Evolutionary conservation across 352 stramenopile species (phyloP).

Genomic region (Globisporangium radiosum): DNA sequence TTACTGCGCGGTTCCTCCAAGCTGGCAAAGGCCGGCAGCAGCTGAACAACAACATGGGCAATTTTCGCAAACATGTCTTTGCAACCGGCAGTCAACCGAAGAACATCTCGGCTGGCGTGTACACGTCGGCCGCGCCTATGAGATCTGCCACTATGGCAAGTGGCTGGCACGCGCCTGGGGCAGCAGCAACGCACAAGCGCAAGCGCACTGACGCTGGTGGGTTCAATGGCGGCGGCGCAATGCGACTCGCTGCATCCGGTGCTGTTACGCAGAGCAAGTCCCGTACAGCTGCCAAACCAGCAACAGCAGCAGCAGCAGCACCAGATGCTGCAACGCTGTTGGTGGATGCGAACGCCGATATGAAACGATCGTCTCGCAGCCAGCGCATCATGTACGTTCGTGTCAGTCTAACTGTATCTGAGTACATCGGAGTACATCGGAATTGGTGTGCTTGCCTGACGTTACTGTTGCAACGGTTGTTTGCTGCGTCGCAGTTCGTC

Average conservation of each 20-base stretch:
- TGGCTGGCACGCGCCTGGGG: conserved; percentile 13
- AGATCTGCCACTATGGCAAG: conserved; percentile 1
- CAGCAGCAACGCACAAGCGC: conserved; percentile 30
- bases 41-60: conserved; percentile 66
- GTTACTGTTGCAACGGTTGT: background rate
- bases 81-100: conserved; percentile 42
- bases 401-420: background rate
- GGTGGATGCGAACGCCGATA: background rate
- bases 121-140: conserved; percentile 28
- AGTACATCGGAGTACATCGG: too few relatives aligned
- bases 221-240: conserved; percentile 32
- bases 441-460: background rate
- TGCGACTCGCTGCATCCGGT: conserved; percentile 41
- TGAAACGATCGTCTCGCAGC: conserved; percentile 15
- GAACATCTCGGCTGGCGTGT: conserved; percentile 77
- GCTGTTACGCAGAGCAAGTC: conserved; percentile 31
- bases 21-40: conserved; percentile 65
- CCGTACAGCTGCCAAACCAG: background rate
- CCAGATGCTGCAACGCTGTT: background rate
- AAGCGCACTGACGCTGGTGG: conserved; percentile 30
- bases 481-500: conserved; percentile 21
- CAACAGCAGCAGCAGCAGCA: conserved; percentile 5
- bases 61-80: conserved; percentile 62
- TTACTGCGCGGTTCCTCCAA: conserved; percentile 62
- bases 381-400: conserved; percentile 38